A percentile compares a stretch with the other conserved stretches of the same genome.
Evolutionary conservation across 257 asterid genomes (phyloP).

Genomic region (Solanum bulbocastanum): DNA sequence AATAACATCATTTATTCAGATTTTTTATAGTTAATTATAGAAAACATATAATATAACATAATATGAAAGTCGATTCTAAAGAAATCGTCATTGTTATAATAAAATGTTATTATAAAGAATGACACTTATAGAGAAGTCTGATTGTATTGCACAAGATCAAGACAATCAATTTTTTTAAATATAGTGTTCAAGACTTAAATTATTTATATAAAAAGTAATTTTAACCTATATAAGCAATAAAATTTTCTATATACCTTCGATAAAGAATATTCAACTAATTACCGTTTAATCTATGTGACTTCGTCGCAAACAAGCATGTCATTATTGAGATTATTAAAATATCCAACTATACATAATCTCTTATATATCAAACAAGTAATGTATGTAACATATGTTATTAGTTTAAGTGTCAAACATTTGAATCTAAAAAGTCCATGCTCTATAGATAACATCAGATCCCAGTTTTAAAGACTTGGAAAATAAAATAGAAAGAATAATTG

Average conservation of each 20-base stretch:
- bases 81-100: neutral
- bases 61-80: accelerated
- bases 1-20: neutral
- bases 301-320: neutral
- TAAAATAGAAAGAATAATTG: neutral
- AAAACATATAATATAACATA: neutral
- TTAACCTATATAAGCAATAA: accelerated
- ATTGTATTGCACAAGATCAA: neutral
- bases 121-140: neutral
- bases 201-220: neutral
- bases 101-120: neutral
- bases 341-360: neutral
- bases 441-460: neutral
- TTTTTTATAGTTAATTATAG: neutral
- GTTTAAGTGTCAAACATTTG: neutral
- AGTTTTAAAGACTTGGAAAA: neutral
- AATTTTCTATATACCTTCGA: neutral
- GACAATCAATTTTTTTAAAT: accelerated
- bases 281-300: neutral
- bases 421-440: neutral
- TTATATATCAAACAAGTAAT: neutral
- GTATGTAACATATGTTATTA: neutral
- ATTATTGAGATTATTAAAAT: neutral
- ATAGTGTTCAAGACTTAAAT: neutral
- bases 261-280: neutral